Evolutionary conservation across 1,139 yeast species (phyloP), one percentile per base, ranked within the genome.

Genomic region (Debaryomyces singareniensis): DNA sequence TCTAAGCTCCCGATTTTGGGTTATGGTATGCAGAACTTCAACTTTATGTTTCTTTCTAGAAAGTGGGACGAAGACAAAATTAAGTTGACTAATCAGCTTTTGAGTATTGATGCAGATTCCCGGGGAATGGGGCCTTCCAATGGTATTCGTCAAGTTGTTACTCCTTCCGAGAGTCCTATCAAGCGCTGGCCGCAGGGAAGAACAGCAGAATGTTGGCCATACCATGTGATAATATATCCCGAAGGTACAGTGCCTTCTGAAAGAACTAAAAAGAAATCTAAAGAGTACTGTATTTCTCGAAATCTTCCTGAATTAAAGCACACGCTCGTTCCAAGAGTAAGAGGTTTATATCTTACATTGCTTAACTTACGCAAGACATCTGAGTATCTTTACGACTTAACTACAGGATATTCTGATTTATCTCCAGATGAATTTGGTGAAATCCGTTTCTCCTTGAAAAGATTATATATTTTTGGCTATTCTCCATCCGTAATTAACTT

Each of bases 171-270:
- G n/a, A 39, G 35, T 23, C 40, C 35, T 27, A 45, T 43, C 10
- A 48, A 47, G 15, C 46, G 43, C 20, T 69, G 73, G 69, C 73
- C 74, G 2, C 31, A 42, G 21, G 69, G 70, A 2, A 41, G 39
- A 3, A 48, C 57, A 20, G 34, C 55, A 2, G 41, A 51, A 37
- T 38, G 53, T 29, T 52, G 67, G 62, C 66, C 77, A 40, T 78
- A 75, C 41, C 62, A 62, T 48, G 50, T 91, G 32, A 56, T 89
- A 16, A 53, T 91, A 20, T 91, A 81, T 55, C 98, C 99, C 1
- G 99, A 91, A 54, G 99, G 99, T 2, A 91, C 99, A 0, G 93
- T 87, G 31, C 61, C 84, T 35, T 78, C 93, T 23, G 64, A 63
- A 9, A 69, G 74, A 39, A 86, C 96, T 3, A 68, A 73, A 29